Evolutionary conservation across 345 rosid species (phyloP).

Genomic region (Bruguiera gymnorhiza): DNA sequence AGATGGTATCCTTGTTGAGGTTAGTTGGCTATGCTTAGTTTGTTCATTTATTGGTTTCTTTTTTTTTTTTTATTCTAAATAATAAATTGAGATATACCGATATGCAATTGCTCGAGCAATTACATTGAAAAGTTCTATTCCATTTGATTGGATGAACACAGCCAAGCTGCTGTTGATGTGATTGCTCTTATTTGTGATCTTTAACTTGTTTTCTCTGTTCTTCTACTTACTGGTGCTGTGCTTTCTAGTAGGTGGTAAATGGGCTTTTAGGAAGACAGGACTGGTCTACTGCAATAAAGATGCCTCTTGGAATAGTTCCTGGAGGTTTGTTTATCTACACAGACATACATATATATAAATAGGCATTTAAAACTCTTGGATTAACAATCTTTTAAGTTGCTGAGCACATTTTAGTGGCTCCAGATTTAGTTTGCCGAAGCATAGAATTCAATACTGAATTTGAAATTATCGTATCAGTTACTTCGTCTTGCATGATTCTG

Average conservation of each 20-base stretch:
- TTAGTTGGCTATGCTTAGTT: slow-evolving; percentile 30
- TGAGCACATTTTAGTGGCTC: neutral
- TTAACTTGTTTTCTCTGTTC: neutral
- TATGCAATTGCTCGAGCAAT: neutral
- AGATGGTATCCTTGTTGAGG: slow-evolving; percentile 96
- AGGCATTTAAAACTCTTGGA: neutral
- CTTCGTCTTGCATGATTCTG: no score
- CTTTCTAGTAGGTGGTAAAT: slow-evolving; percentile 87
- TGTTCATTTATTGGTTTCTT: neutral
- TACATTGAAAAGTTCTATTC: neutral
- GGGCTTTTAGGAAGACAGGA: slow-evolving; percentile 90
- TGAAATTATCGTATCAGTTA: no score
- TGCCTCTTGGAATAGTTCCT: slow-evolving; percentile 83
- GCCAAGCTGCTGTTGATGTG: neutral
- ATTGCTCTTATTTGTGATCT: neutral
- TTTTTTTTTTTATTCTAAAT: neutral
- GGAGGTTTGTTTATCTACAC: slow-evolving; percentile 54
- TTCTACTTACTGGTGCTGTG: slow-evolving; percentile 23
- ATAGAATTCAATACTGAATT: no score
- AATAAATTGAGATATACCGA: neutral
- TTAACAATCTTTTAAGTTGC: neutral
- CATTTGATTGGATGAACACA: no score
- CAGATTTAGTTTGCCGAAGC: neutral
- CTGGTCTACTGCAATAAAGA: slow-evolving; percentile 71
- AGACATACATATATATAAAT: no score